Conservation (phyloP, 257 asterid species). For the Anisodus tanguticus region DNA sequence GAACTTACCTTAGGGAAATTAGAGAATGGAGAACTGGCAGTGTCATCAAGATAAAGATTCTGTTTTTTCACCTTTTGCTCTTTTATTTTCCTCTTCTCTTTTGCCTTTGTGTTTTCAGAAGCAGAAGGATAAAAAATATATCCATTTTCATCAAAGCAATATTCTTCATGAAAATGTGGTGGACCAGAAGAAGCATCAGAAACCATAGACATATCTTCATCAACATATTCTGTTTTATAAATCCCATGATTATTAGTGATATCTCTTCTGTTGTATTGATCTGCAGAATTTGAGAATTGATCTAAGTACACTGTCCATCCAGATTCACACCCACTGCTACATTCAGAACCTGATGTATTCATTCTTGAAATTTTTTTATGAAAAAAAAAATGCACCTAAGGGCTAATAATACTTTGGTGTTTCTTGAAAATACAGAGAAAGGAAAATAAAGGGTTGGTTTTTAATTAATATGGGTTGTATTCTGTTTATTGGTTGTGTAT, state of each 20-base stretch:
- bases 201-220: conserved; percentile 74
- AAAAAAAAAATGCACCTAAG: not conserved
- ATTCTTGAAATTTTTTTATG: conserved; percentile 34
- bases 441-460: not conserved
- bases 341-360: conserved; percentile 72
- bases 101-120: conserved; percentile 37
- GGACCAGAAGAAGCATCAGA: conserved; percentile 97
- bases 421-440: conserved; percentile 25
- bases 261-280: conserved; percentile 40
- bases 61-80: conserved; percentile 36
- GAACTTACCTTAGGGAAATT: conserved; percentile 57
- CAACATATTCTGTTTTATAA: conserved; percentile 30
- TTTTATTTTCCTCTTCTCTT: conserved; percentile 38
- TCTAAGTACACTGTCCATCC: conserved; percentile 94
- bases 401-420: not conserved
- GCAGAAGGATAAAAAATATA: conserved; percentile 26
- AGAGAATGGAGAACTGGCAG: conserved; percentile 80
- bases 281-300: conserved; percentile 55
- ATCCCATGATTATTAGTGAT: conserved; percentile 26
- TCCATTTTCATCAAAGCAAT: conserved; percentile 36
- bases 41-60: conserved; percentile 73
- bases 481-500: conserved; percentile 36
- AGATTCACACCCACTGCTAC: conserved; percentile 83
- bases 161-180: conserved; percentile 53
- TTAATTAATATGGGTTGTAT: conserved; percentile 24